A percentile compares a stretch with the other conserved stretches of the same genome.
Evolutionary conservation across 2,329 filamentous ascomycete genomes (phyloP).

Genomic region (Ustulina deusta): DNA sequence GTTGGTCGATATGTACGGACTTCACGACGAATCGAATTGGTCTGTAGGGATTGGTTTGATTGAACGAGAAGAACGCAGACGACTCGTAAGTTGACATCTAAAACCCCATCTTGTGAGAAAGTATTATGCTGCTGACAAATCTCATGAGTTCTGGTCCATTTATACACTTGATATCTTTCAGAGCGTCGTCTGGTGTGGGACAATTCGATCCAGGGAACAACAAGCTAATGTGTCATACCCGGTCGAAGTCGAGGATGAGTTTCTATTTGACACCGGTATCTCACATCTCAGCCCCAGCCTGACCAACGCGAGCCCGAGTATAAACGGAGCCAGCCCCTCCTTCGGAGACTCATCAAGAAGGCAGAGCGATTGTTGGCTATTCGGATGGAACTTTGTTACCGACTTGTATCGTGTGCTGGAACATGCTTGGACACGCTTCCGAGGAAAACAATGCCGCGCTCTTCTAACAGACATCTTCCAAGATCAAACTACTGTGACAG

Average conservation of each 20-base stretch:
- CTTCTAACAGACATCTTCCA: constrained; percentile 26
- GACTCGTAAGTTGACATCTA: constrained; percentile 14
- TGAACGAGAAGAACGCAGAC: constrained; percentile 29
- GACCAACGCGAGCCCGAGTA: constrained; percentile 7
- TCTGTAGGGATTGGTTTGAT: constrained; percentile 17
- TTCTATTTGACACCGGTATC: constrained; percentile 12
- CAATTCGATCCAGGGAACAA: constrained; percentile 27
- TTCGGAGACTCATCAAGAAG: constrained; percentile 5
- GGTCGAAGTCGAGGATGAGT: constrained; percentile 28
- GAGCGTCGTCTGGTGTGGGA: constrained; percentile 17
- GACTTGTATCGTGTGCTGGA: constrained; percentile 30
- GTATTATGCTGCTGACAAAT: constrained; percentile 4
- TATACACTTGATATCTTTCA: constrained; percentile 27
- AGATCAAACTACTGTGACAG: constrained; percentile 19
- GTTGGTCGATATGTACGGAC: constrained; percentile 30
- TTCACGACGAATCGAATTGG: constrained; percentile 32
- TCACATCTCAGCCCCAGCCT: constrained; percentile 6
- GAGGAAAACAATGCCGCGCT: constrained; percentile 2
- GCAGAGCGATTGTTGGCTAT: constrained; percentile 22
- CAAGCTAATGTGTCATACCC: constrained; percentile 27
- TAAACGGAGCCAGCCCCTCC: background rate
- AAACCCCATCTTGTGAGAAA: background rate
- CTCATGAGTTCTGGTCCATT: constrained; percentile 30
- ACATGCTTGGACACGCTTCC: constrained; percentile 22
- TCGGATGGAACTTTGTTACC: constrained; percentile 31